Evolutionary conservation across 176 grass and related monocot species (phyloP).

Genomic region (Aegilops sharonensis): DNA sequence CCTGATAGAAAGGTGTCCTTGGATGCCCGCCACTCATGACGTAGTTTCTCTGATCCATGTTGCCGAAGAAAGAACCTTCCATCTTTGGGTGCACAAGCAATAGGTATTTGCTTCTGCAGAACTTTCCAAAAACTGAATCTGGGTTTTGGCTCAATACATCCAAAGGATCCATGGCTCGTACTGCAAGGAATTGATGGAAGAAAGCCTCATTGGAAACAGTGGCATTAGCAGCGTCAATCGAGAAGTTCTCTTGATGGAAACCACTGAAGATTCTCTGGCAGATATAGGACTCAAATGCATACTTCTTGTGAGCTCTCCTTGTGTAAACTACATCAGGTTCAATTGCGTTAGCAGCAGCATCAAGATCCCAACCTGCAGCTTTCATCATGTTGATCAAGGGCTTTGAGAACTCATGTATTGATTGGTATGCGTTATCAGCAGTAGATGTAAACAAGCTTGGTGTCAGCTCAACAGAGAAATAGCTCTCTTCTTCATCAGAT

Average conservation of each 20-base stretch:
- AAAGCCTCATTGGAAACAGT: conserved; percentile 59
- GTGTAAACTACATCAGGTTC: conserved; percentile 68
- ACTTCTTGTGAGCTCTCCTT: conserved; percentile 89
- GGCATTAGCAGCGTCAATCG: conserved; percentile 44
- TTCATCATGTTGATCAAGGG: conserved; percentile 99
- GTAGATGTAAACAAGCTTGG: conserved; percentile 80
- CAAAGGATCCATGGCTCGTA: conserved; percentile 87
- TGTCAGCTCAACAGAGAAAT: conserved; percentile 89
- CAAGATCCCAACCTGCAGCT: conserved; percentile 90
- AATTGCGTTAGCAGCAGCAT: conserved; percentile 76
- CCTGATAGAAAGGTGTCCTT: conserved; percentile 92
- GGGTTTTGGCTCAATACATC: conserved; percentile 94
- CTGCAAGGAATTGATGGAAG: conserved; percentile 87
- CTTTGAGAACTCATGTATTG: conserved; percentile 97
- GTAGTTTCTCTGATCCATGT: conserved; percentile 89
- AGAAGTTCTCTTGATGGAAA: conserved; percentile 93
- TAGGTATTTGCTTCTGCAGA: conserved; percentile 80
- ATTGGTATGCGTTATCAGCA: conserved; percentile 76
- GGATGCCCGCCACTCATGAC: conserved; percentile 88
- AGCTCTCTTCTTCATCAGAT: conserved; percentile 81
- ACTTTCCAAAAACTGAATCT: conserved; percentile 83
- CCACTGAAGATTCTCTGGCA: conserved; percentile 89
- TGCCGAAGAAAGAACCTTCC: conserved; percentile 88
- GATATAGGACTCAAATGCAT: conserved; percentile 85
- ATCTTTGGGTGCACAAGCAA: conserved; percentile 82